A percentile compares a stretch with the other conserved stretches of the same genome.
These are phyloP conservation scores for Diaporthe velutina DNA, from an alignment of 2,329 filamentous ascomycete species.

Conservation along the genomic window DNA sequence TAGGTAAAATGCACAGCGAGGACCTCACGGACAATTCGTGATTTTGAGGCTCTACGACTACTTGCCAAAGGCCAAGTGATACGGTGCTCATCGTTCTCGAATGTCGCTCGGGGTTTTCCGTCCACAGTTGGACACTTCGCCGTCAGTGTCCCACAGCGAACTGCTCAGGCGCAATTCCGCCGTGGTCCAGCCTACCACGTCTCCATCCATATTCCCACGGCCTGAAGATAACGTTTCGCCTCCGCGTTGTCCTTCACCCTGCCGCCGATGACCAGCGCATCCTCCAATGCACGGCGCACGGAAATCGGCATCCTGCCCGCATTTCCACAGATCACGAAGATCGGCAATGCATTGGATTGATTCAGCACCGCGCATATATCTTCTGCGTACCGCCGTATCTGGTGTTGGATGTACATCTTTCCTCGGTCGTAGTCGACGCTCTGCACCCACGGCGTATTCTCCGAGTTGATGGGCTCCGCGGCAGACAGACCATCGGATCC, in stretches of 20 bases:
- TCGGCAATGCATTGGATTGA: slow-evolving; percentile 50
- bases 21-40: neutral
- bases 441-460: slow-evolving; percentile 38
- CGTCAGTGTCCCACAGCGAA: neutral
- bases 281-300: slow-evolving; percentile 64
- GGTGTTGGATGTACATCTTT: slow-evolving; percentile 70
- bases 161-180: neutral
- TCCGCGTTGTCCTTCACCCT: slow-evolving; percentile 50
- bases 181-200: slow-evolving; percentile 62
- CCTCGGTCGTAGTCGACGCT: slow-evolving; percentile 44
- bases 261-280: slow-evolving; percentile 58
- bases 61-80: neutral
- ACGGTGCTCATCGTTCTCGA: neutral
- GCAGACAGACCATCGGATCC: slow-evolving; percentile 40
- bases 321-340: slow-evolving; percentile 68
- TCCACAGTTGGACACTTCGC: neutral
- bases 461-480: slow-evolving; percentile 23
- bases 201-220: slow-evolving; percentile 67
- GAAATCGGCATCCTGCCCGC: slow-evolving; percentile 70
- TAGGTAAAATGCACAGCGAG: neutral
- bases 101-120: neutral
- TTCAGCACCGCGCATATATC: slow-evolving; percentile 53
- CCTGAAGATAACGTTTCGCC: slow-evolving; percentile 54
- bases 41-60: neutral
- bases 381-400: slow-evolving; percentile 59